Evolutionary conservation across 805 yeast genomes (phyloP).

Genomic region (Saturnispora serradocipensis): DNA sequence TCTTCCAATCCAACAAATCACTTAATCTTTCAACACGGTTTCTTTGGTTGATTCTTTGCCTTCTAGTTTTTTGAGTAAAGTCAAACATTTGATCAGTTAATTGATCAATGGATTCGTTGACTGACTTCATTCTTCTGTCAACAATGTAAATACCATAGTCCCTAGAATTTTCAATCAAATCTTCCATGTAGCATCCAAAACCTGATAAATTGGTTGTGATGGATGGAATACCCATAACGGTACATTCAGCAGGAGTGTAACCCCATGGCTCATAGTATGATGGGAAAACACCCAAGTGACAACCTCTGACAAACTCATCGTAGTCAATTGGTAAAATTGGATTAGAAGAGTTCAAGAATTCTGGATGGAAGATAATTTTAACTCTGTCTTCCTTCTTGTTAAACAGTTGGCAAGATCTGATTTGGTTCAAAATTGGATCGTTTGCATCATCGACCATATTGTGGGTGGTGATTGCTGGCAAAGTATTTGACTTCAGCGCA

Average conservation of each 20-base stretch:
- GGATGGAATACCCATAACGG: constrained; percentile 98
- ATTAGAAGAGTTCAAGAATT: constrained; percentile 87
- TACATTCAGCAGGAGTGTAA: constrained; percentile 97
- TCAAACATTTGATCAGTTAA: constrained; percentile 83
- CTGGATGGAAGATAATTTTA: constrained; percentile 95
- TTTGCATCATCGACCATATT: constrained; percentile 88
- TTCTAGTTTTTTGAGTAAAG: constrained; percentile 78
- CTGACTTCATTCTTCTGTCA: constrained; percentile 84
- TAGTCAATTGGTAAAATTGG: constrained; percentile 90
- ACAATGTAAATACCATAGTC: constrained; percentile 97
- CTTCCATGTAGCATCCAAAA: constrained; percentile 98
- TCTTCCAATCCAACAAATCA: constrained; percentile 91
- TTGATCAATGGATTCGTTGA: constrained; percentile 90
- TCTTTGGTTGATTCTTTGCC: constrained; percentile 96
- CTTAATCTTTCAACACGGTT: constrained; percentile 92
- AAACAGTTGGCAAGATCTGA: constrained; percentile 84
- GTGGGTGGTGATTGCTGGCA: constrained; percentile 96
- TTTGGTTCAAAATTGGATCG: constrained; percentile 87
- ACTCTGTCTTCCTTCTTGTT: constrained; percentile 86
- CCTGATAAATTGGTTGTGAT: constrained; percentile 94
- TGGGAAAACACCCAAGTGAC: constrained; percentile 97
- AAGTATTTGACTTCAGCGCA: constrained; percentile 79
- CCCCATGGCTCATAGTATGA: constrained; percentile 99
- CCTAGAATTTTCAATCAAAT: constrained; percentile 82
- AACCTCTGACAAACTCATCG: constrained; percentile 96